Conservation (phyloP, 495 filamentous ascomycete genomes). For the Bombardia bombarda region DNA sequence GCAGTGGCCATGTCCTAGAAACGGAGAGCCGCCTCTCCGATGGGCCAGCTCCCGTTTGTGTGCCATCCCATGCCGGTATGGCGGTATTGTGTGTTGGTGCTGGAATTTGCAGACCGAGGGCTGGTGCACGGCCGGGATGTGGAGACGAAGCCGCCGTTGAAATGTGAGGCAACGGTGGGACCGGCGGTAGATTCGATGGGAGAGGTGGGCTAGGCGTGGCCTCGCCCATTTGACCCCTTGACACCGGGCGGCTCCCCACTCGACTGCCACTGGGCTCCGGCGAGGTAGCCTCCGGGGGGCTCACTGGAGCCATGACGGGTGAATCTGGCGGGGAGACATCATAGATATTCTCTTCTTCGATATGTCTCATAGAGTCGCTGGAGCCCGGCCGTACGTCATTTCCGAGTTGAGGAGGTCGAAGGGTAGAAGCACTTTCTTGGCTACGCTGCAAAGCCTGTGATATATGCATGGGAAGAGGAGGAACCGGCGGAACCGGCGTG, state of each 20-base stretch:
- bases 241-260: conserved; percentile 8
- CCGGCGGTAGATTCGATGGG: neutral
- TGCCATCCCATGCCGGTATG: conserved; percentile 6
- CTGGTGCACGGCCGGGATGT: conserved; percentile 7
- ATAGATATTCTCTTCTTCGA: conserved; percentile 39
- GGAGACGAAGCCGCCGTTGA: conserved; percentile 6
- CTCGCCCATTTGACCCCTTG: conserved; percentile 1
- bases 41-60: conserved; percentile 7
- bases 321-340: conserved; percentile 49
- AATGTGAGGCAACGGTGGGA: conserved; percentile 1
- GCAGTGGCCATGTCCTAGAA: conserved; percentile 37
- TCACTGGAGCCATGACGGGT: conserved; percentile 15
- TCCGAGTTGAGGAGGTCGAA: neutral
- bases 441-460: conserved; percentile 7
- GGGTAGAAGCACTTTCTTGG: conserved; percentile 7
- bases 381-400: conserved; percentile 11
- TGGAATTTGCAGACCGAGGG: conserved; percentile 18
- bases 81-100: conserved; percentile 14
- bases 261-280: conserved; percentile 12
- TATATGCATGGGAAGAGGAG: conserved; percentile 6
- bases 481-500: conserved; percentile 14
- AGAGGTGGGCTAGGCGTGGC: neutral
- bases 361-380: conserved; percentile 15
- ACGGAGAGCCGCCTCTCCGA: conserved; percentile 27
- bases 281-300: conserved; percentile 5